Conservation (phyloP, 1,139 yeast genomes). For the Hyphopichia khmerensis region DNA sequence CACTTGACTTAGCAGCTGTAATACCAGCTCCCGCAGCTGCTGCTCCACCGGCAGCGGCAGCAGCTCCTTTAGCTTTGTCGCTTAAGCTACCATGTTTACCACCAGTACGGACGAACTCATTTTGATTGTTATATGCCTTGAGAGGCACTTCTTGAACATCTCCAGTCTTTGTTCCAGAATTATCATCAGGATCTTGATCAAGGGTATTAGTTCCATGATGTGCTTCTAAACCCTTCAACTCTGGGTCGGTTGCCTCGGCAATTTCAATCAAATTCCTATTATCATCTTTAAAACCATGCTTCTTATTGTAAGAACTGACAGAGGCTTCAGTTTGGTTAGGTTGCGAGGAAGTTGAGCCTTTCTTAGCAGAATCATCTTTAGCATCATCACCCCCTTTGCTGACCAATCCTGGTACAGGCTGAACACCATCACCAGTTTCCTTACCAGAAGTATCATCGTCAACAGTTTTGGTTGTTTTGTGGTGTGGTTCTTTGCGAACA, state of each 20-base stretch:
- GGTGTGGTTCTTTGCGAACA: constrained; percentile 21
- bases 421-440: constrained; percentile 9
- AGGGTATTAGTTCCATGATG: constrained; percentile 13
- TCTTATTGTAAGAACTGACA: constrained; percentile 26
- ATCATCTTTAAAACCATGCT: constrained; percentile 24
- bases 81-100: constrained; percentile 13
- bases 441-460: background rate
- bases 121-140: constrained; percentile 9
- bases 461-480: constrained; percentile 8
- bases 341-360: constrained; percentile 8
- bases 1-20: background rate
- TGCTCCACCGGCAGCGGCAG: constrained; percentile 8
- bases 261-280: constrained; percentile 28
- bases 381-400: background rate
- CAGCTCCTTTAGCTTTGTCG: constrained; percentile 5
- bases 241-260: constrained; percentile 25
- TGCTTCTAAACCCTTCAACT: constrained; percentile 15
- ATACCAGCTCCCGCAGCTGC: constrained; percentile 10
- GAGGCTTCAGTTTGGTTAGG: constrained; percentile 18
- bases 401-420: constrained; percentile 4
- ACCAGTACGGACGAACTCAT: constrained; percentile 13
- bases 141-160: constrained; percentile 14
- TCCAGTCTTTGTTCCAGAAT: constrained; percentile 1
- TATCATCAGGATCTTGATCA: constrained; percentile 7
- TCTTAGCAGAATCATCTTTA: constrained; percentile 7